Percentiles rank a stretch among this genome's conserved stretches.
phyloP scores from a whole-genome alignment of 1,284 basidiomycete species.

The Puccinia coronata region DNA sequence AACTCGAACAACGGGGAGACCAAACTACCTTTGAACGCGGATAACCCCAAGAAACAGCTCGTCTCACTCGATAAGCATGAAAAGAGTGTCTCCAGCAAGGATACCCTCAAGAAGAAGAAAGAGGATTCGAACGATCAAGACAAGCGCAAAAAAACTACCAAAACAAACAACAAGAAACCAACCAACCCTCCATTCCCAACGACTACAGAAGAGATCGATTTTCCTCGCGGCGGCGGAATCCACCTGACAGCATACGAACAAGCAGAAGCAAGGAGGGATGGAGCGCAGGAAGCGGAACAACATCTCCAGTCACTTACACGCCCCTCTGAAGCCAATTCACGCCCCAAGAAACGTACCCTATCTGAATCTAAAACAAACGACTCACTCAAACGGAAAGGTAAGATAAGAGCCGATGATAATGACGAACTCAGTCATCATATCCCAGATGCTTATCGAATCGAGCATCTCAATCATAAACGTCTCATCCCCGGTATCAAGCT shows the following conservation, averaged over 20 bases:
- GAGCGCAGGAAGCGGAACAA: slow-evolving; percentile 36
- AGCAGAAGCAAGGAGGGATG: slow-evolving; percentile 43
- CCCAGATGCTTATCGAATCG: slow-evolving; percentile 16
- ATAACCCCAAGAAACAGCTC: no score
- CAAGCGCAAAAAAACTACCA: neutral
- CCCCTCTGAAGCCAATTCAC: slow-evolving; percentile 9
- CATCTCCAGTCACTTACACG: neutral
- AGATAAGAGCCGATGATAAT: neutral
- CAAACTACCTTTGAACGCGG: no score
- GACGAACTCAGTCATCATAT: neutral
- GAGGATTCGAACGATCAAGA: neutral
- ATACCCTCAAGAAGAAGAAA: neutral
- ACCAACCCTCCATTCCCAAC: neutral
- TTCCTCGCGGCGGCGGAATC: slow-evolving; percentile 49
- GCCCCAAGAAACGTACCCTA: neutral
- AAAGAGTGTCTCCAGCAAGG: neutral
- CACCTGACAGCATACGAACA: slow-evolving; percentile 33
- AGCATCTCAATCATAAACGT: slow-evolving; percentile 59
- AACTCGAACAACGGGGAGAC: neutral
- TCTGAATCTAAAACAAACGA: slow-evolving; percentile 4
- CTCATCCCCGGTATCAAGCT: slow-evolving; percentile 81
- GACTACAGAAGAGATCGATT: slow-evolving; percentile 38
- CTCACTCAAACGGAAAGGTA: neutral
- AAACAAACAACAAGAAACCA: neutral
- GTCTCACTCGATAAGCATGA: slow-evolving; percentile 5